Evolutionary conservation across 768 basidiomycete genomes (phyloP).

Genomic region (Thelephora aurantiotincta): DNA sequence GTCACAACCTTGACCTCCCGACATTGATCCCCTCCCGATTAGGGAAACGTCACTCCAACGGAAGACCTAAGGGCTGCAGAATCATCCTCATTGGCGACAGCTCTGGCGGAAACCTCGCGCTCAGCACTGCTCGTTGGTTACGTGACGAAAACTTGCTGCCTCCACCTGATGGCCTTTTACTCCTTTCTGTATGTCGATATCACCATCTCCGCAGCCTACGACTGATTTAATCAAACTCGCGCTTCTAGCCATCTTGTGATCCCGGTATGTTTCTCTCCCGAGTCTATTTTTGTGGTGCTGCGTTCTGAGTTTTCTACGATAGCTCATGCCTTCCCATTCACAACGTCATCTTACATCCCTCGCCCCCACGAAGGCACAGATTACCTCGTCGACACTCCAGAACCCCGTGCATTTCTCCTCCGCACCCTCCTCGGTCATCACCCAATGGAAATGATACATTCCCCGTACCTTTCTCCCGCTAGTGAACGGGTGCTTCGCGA

Average conservation of each 20-base stretch:
- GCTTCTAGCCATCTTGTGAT: constrained; percentile 17
- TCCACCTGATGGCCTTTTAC: constrained; percentile 28
- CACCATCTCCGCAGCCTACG: background rate
- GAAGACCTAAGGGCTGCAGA: constrained; percentile 12
- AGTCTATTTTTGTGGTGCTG: constrained; percentile 16
- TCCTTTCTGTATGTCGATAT: constrained; percentile 26
- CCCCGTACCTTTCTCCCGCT: constrained; percentile 21
- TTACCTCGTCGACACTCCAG: constrained; percentile 39
- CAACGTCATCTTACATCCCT: constrained; percentile 32
- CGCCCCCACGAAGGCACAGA: constrained; percentile 34
- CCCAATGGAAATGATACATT: constrained; percentile 19
- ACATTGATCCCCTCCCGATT: background rate
- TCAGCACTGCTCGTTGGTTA: constrained; percentile 38
- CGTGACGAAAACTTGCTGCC: constrained; percentile 33
- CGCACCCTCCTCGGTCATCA: constrained; percentile 37
- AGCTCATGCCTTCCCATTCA: constrained; percentile 34
- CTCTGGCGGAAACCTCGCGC: constrained; percentile 38
- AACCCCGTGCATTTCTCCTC: constrained; percentile 35
- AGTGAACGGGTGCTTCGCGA: constrained; percentile 18
- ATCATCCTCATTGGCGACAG: constrained; percentile 40
- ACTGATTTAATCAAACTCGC: background rate
- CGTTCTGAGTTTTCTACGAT: constrained; percentile 4
- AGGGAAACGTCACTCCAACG: background rate
- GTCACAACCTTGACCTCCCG: constrained; percentile 8
- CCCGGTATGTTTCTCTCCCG: constrained; percentile 14